Evolutionary conservation across 2,329 filamentous ascomycete genomes (phyloP), one percentile per base, ranked within the genome.

Genomic region (Calcarisporium arbuscula): DNA sequence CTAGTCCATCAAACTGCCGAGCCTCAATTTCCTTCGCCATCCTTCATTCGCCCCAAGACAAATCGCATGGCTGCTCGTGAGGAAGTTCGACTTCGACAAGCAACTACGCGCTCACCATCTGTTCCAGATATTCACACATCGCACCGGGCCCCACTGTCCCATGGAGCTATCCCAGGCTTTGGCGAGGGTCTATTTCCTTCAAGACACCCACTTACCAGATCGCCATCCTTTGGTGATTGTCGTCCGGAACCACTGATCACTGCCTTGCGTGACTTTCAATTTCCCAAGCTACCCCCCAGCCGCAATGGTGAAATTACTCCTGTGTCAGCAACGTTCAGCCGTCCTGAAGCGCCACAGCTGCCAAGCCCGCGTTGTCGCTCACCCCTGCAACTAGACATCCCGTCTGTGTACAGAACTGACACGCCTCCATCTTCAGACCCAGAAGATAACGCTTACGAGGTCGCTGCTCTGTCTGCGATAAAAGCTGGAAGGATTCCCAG

Each of bases 61-160:
- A 62, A 60, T 35, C 65, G 70, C 17, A 78, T 79, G 74, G 56
- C 65, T 30, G 72, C 74, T n/a, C 64, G 74, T 30, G 67, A 76
- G 30, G 71, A 71, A 47, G 45, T 58, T 14, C 51, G 53, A 20
- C 42, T 51, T 14, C 50, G 54, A 20, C 52, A 57, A 29, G 44
- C 51, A 17, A 31, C 44, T 21, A 39, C 44, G 26, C 50, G 55
- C 34, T 53, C 53, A 20, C 54, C 52, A 30, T 57, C 50, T 20
- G 42, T 52, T 8, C 49, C 45, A 4, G 37, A 47, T 26, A 30
- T 34, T 18, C 39, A 31, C 35, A 30, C 19, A 32, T 39, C 38
- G 16, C n/a, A n/a, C n/a, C n/a, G n/a, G n/a, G n/a, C 18, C 26
- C 28, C 32, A 20, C 28, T 37, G n/a, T 14, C 29, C 21, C 39